A percentile compares a stretch with the other conserved stretches of the same genome.
These are phyloP conservation scores for Alternaria ethzedia DNA, from an alignment of 2,329 filamentous ascomycete species.

Conservation along the genomic window DNA sequence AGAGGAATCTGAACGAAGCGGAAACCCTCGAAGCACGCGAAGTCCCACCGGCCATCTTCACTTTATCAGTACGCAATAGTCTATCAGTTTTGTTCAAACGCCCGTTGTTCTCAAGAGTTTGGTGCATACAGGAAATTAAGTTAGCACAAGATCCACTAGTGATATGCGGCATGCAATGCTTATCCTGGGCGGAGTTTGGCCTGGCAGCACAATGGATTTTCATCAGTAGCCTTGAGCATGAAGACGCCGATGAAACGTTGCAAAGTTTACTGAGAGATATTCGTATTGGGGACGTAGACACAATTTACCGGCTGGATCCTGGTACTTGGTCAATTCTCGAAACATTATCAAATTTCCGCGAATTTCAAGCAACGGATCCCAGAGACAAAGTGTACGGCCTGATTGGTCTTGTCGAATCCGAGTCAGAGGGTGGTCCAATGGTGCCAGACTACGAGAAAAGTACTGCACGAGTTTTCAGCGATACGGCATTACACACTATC, in stretches of 20 bases:
- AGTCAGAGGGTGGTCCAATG: fast-evolving
- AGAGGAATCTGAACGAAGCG: not conserved
- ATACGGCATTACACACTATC: not conserved
- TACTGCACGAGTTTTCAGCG: not conserved
- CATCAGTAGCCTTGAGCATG: no score
- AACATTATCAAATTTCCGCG: not conserved
- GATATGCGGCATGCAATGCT: not conserved
- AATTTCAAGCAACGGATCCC: constrained; percentile 5
- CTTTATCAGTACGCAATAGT: fast-evolving
- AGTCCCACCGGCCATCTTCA: not conserved
- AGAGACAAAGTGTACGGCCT: constrained; percentile 15
- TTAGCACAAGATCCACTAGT: not conserved
- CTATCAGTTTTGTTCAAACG: fast-evolving
- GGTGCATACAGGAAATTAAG: not conserved
- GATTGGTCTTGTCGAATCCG: not conserved
- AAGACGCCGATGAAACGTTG: no score
- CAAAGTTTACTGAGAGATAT: no score
- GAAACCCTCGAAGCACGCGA: not conserved
- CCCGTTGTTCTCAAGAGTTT: not conserved
- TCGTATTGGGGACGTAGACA: no score
- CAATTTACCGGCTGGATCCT: no score
- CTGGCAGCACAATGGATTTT: no score
- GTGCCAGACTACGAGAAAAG: constrained; percentile 4
- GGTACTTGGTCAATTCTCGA: no score
- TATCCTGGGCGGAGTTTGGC: not conserved